Evolutionary conservation across 805 yeast genomes (phyloP).

Genomic region (Monosporozyma unispora): DNA sequence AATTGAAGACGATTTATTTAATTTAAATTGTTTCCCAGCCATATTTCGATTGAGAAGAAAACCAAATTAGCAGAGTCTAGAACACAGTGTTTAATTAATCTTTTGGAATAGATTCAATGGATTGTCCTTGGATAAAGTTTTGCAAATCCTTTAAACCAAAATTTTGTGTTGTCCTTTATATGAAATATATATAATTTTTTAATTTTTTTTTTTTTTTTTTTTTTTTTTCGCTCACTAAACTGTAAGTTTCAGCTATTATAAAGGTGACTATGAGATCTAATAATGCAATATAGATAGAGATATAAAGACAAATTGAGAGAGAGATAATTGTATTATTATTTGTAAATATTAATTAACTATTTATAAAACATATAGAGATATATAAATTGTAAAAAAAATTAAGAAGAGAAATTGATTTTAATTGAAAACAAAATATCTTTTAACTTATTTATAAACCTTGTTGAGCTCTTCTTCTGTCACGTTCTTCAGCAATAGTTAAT

Average conservation of each 20-base stretch:
- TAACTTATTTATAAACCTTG: slow-evolving; percentile 39
- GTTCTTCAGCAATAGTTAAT: slow-evolving; percentile 91
- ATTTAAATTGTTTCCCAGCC: neutral
- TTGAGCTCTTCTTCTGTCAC: slow-evolving; percentile 95
- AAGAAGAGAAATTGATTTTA: too few relatives aligned
- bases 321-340: neutral
- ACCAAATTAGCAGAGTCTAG: too few relatives aligned
- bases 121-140: too few relatives aligned
- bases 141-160: too few relatives aligned
- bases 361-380: neutral
- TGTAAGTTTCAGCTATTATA: too few relatives aligned
- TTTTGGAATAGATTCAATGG: too few relatives aligned
- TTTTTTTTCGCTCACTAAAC: too few relatives aligned
- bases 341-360: neutral
- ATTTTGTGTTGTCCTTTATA: too few relatives aligned
- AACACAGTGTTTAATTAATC: too few relatives aligned
- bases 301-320: neutral
- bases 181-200: too few relatives aligned
- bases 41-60: neutral
- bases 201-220: too few relatives aligned
- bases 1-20: neutral
- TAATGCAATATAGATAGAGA: neutral
- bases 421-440: too few relatives aligned
- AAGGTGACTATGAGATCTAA: neutral
- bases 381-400: neutral